Evolutionary conservation across 73 alveolate genomes (phyloP), one percentile per base, ranked within the genome.

Genomic region (Durusdinium trenchii): DNA sequence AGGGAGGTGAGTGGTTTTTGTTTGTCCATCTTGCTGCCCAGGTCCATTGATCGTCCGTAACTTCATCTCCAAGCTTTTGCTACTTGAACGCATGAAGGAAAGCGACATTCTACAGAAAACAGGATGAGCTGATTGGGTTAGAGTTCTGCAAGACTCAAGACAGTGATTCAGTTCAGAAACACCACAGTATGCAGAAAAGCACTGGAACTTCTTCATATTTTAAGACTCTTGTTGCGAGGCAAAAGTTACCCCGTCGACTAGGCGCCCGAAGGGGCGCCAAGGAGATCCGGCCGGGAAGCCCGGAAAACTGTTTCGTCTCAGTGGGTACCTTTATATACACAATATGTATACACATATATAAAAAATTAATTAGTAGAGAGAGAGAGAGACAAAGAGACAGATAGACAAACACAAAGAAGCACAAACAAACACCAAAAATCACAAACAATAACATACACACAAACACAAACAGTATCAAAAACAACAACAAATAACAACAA

Each of bases 41-140:
- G 96, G 96, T 57, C 98, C 98, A 23, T 54, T 69, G 57, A 76
- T 42, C 60, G 89, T 91, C 61, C 98, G 98, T 35, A 91, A 69
- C 98, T 91, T 91, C 98, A 91, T 91, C 48, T 91, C 98, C 78
- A 91, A 91, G 89, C 98, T 91, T 47, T 47, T 91, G 98, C 75
- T 0, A 14, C 91, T 28, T 23, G 91, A 46, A n/a, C n/a, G n/a
- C n/a, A n/a, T n/a, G n/a, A n/a, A n/a, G n/a, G n/a, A n/a, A n/a
- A n/a, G n/a, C n/a, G n/a, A n/a, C n/a, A n/a, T 57, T 57, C 23
- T 57, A 12, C 12, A 57, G 23, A 12, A 57, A 57, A 57, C 69
- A 57, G 12, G 69, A 23, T 57, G 69, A 57, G 12, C 23, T 57
- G 12, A 57, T 23, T 16, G 69, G 69, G 12, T 23, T 57, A 57